A percentile compares a stretch with the other conserved stretches of the same genome.
Evolutionary conservation across 768 basidiomycete genomes (phyloP).

Genomic region (Auricularia heimuer): DNA sequence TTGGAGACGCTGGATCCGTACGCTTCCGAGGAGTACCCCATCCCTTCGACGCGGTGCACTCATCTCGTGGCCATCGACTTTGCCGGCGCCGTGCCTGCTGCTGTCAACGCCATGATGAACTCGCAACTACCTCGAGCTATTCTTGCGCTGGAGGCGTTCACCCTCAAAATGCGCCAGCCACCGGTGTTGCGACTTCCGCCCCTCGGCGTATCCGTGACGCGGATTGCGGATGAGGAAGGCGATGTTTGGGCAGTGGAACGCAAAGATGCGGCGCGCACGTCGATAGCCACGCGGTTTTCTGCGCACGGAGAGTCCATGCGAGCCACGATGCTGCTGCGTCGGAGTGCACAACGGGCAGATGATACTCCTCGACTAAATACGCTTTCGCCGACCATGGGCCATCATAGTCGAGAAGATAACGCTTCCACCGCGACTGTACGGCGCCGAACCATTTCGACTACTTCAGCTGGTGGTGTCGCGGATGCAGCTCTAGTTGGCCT

Average conservation of each 20-base stretch:
- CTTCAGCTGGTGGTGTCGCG: background rate
- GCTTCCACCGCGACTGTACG: background rate
- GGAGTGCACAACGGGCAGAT: slow-evolving; percentile 18
- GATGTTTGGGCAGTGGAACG: slow-evolving; percentile 11
- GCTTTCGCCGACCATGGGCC: slow-evolving; percentile 20
- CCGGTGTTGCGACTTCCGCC: slow-evolving; percentile 65
- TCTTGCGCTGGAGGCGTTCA: slow-evolving; percentile 59
- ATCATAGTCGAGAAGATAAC: background rate
- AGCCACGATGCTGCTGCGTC: slow-evolving; percentile 17
- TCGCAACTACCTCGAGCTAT: slow-evolving; percentile 63
- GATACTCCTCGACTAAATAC: slow-evolving; percentile 34
- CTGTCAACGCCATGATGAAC: slow-evolving; percentile 81
- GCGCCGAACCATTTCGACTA: background rate
- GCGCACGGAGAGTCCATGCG: slow-evolving; percentile 6
- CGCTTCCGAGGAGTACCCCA: slow-evolving; percentile 84
- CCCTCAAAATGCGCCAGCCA: slow-evolving; percentile 54
- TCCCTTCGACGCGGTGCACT: slow-evolving; percentile 86
- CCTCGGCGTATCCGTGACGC: slow-evolving; percentile 32
- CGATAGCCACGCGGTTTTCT: slow-evolving; percentile 8
- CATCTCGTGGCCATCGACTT: slow-evolving; percentile 79
- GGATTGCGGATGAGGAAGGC: slow-evolving; percentile 7
- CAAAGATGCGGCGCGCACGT: slow-evolving; percentile 5
- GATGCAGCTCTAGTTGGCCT: slow-evolving; percentile 2
- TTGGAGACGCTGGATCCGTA: slow-evolving; percentile 95
- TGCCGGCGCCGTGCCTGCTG: slow-evolving; percentile 73